Percentiles rank a stretch among this genome's conserved stretches.
These are phyloP conservation scores for Paxillus involutus DNA, from an alignment of 768 basidiomycete species.

Conservation along the genomic window DNA sequence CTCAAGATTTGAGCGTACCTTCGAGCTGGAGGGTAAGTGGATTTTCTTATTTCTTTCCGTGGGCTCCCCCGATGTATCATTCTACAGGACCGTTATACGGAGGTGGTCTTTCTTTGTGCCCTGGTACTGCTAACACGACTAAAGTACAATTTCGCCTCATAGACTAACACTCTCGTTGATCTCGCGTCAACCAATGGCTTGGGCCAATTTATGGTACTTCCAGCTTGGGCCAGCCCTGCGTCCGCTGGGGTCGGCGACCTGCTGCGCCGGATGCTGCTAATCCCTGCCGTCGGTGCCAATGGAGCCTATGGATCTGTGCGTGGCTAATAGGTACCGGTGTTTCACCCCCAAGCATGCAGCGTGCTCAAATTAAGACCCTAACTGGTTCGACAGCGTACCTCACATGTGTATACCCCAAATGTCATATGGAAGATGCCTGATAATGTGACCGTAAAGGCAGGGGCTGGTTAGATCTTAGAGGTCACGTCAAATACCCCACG, in stretches of 20 bases:
- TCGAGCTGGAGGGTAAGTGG: too few species aligned
- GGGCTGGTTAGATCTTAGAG: too few species aligned
- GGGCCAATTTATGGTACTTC: slow-evolving; percentile 3
- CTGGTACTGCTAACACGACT: not conserved
- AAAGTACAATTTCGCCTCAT: not conserved
- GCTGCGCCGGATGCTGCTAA: not conserved
- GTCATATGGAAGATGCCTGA: too few species aligned
- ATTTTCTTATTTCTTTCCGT: too few species aligned
- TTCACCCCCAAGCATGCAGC: not conserved
- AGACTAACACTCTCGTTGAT: slow-evolving; percentile 4
- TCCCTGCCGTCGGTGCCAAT: slow-evolving; percentile 1
- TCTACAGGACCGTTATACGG: too few species aligned
- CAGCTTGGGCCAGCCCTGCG: slow-evolving; percentile 7
- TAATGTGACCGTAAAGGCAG: too few species aligned
- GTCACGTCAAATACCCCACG: too few species aligned
- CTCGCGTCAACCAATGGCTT: not conserved
- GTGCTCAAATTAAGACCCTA: not conserved
- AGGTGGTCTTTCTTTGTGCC: not conserved
- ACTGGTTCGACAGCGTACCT: not conserved
- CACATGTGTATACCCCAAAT: not conserved
- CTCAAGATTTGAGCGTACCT: too few species aligned
- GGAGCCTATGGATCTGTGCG: not conserved
- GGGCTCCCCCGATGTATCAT: too few species aligned
- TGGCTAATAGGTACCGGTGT: not conserved
- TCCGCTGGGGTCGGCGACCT: slow-evolving; percentile 3